Conservation (phyloP, 1,284 basidiomycete species). For the Hortiboletus rubellus region DNA sequence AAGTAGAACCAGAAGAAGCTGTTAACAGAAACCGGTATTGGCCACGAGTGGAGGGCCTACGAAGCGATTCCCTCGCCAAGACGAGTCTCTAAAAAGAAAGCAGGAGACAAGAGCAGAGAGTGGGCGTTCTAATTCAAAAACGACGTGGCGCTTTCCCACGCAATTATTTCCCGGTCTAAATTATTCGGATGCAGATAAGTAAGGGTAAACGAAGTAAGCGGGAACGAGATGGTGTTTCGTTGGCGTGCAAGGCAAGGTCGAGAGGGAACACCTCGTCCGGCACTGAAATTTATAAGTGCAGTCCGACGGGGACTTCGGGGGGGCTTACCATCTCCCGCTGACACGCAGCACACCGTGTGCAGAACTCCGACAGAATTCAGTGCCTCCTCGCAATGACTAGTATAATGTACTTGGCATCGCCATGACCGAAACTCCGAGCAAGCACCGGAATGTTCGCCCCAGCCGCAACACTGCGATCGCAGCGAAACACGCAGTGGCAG, state of each 20-base stretch:
- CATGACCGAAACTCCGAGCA: background rate
- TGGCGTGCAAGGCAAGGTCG: background rate
- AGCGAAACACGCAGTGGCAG: background rate
- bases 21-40: background rate
- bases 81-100: slow-evolving; percentile 6
- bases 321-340: background rate
- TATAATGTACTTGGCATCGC: no score
- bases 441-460: background rate
- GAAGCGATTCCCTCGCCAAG: background rate
- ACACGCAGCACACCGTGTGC: background rate
- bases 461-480: background rate
- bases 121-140: slow-evolving; percentile 1
- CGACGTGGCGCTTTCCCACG: slow-evolving; percentile 35
- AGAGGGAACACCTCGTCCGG: no score
- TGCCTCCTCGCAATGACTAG: no score
- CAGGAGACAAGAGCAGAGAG: slow-evolving; percentile 21
- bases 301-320: background rate
- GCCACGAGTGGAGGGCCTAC: background rate
- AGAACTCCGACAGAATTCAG: no score
- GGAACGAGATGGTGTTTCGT: background rate
- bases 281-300: slow-evolving; percentile 4
- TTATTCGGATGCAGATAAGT: slow-evolving; percentile 1
- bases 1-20: background rate
- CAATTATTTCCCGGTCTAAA: slow-evolving; percentile 3
- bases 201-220: background rate